These are phyloP conservation scores for Henckelia pumila DNA, from an alignment of 257 asterid species.

Conservation along the genomic window DNA sequence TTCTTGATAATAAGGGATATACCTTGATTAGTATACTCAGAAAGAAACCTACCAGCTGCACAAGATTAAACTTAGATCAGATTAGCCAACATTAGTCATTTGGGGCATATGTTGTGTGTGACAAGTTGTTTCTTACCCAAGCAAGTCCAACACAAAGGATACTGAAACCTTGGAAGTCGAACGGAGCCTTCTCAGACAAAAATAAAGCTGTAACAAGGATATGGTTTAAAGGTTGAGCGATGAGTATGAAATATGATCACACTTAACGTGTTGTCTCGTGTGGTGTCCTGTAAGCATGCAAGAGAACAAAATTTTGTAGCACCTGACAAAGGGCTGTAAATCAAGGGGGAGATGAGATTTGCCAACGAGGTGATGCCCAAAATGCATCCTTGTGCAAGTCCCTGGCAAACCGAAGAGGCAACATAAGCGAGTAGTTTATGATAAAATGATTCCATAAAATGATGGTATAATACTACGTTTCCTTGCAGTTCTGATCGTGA, in stretches of 20 bases:
- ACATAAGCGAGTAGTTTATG: neutral
- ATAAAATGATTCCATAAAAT: neutral
- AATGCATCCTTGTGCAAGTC: constrained; percentile 76
- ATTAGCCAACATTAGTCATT: constrained; percentile 23
- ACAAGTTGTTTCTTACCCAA: constrained; percentile 34
- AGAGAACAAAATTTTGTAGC: constrained; percentile 9
- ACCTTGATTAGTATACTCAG: constrained; percentile 43
- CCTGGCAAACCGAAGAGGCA: constrained; percentile 33
- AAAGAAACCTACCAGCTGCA: constrained; percentile 58
- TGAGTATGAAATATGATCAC: neutral
- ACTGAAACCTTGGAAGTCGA: constrained; percentile 55
- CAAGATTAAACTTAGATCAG: neutral
- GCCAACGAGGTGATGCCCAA: constrained; percentile 52
- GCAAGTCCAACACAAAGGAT: constrained; percentile 51
- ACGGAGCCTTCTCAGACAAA: constrained; percentile 51
- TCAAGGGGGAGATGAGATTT: constrained; percentile 45
- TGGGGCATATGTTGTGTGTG: constrained; percentile 14
- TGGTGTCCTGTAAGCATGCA: neutral
- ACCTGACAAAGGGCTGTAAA: constrained; percentile 50
- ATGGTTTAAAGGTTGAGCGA: neutral
- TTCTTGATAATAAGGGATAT: constrained; percentile 8
- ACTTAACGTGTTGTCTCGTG: too few relatives aligned
- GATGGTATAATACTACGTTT: too few relatives aligned
- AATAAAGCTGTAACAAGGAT: constrained; percentile 38
- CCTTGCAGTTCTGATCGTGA: too few relatives aligned